Conservation (phyloP, 1,284 basidiomycete species). For the Ustilago bromivora region DNA sequence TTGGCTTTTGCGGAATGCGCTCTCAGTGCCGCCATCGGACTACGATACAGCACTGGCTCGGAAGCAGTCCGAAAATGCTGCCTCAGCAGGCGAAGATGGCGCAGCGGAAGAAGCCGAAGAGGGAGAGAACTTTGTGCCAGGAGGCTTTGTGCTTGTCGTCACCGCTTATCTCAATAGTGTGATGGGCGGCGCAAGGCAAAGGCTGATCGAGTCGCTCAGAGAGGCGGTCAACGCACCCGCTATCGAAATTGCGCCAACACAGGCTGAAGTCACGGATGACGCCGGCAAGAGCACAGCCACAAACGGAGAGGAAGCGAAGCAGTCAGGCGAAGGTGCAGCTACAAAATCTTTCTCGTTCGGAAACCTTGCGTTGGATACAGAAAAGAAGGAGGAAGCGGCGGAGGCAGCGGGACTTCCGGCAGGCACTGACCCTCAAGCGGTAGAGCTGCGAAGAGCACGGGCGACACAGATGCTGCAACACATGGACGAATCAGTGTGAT, state of each 20-base stretch:
- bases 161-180: slow-evolving; percentile 49
- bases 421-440: slow-evolving; percentile 32
- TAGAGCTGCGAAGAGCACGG: slow-evolving; percentile 33
- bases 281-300: slow-evolving; percentile 7
- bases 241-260: slow-evolving; percentile 7
- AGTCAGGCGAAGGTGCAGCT: neutral
- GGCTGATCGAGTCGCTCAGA: slow-evolving; percentile 42
- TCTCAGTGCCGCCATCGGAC: slow-evolving; percentile 43
- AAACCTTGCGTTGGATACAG: slow-evolving; percentile 36
- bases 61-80: slow-evolving; percentile 16
- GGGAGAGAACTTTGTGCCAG: slow-evolving; percentile 49
- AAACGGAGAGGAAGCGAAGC: slow-evolving; percentile 4
- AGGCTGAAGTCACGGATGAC: slow-evolving; percentile 14
- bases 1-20: slow-evolving; percentile 52
- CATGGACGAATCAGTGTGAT: slow-evolving; percentile 35
- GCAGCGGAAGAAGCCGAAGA: slow-evolving; percentile 25
- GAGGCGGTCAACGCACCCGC: slow-evolving; percentile 43
- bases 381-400: slow-evolving; percentile 32
- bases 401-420: slow-evolving; percentile 25
- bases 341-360: slow-evolving; percentile 48
- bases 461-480: slow-evolving; percentile 33
- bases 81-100: slow-evolving; percentile 6
- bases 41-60: slow-evolving; percentile 38
- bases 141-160: slow-evolving; percentile 43
- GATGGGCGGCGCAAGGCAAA: slow-evolving; percentile 43